Conservation (phyloP, 768 basidiomycete species). For the Xerocomus potaroensis region DNA sequence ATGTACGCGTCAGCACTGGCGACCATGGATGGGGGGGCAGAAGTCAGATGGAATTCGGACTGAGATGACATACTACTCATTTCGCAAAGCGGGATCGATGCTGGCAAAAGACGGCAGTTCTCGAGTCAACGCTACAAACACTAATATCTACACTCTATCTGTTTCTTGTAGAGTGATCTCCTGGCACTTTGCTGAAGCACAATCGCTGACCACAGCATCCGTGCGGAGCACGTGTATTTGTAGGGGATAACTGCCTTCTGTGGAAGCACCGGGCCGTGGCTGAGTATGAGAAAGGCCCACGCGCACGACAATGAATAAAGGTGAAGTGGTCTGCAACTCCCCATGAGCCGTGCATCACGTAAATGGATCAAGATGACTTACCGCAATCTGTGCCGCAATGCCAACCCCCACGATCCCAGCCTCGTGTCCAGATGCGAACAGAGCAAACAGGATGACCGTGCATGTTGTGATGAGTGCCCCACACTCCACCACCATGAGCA, state of each 20-base stretch:
- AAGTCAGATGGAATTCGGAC: too few relatives aligned
- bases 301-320: slow-evolving; percentile 16
- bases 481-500: slow-evolving; percentile 17
- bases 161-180: too few relatives aligned
- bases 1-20: slow-evolving; percentile 52
- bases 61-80: too few relatives aligned
- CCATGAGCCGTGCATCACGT: not conserved
- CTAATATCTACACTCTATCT: too few relatives aligned
- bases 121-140: too few relatives aligned
- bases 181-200: too few relatives aligned
- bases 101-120: too few relatives aligned
- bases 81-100: too few relatives aligned
- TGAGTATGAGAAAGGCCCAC: slow-evolving; percentile 9
- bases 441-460: slow-evolving; percentile 16
- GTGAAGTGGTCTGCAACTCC: slow-evolving; percentile 15
- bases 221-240: slow-evolving; percentile 1
- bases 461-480: slow-evolving; percentile 19
- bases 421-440: slow-evolving; percentile 11
- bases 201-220: not conserved
- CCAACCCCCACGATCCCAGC: too few relatives aligned
- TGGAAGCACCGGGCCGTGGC: not conserved
- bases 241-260: not conserved
- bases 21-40: too few relatives aligned
- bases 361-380: slow-evolving; percentile 1
- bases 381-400: slow-evolving; percentile 18